Base-by-base conservation (phyloP, 768 basidiomycete species). In the Mycena vulgaris region DNA sequence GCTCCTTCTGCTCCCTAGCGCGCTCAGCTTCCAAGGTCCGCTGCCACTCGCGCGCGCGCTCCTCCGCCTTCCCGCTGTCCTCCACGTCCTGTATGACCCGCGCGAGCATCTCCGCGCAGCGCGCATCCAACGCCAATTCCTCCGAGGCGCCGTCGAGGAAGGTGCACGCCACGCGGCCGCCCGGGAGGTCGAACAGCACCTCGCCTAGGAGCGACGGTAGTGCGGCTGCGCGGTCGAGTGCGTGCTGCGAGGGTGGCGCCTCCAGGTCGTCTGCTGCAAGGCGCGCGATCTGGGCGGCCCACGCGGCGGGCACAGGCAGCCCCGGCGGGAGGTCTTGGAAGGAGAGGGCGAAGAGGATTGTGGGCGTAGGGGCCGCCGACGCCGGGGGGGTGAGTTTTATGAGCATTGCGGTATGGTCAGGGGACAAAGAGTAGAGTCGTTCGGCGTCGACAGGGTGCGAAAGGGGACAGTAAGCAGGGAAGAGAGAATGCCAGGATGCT, bases 121-220 rank as follows among this genome's bases (percentile, higher is more conserved):
- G 77, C 63, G 73, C 73, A 61, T 78, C 75, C 77, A 76, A 78
- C 17, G 85, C 80, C 85, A 90, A 88, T 64, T 85, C 83, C 58
- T 89, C 83, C 19, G 77, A 71, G 4, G 80, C 78, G 11, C 88
- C 92, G 74, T 92, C 92, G 39, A 90, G 79, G 73, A 92, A 93
- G 53, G 76, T 79, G 74, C 89, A 90, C 0, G 79, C 75, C 39
- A 93, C 81, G 49, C 83, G 83, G 40, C 79, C 78, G 28, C 76
- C 77, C 13, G 82, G 79, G 59, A 93, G 74, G 75, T 94, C 89
- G 79, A 93, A 90, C 10, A 83, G 81, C n/a, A 94, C 87, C 74
- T 92, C 86, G 49, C 85, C 82, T 33, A 91, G 78, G 39, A 92
- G 81, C 55, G 83, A 84, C 17, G 88, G 83, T 30, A 92, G 78